Evolutionary conservation across 345 rosid genomes (phyloP), one percentile per base, ranked within the genome.

Genomic region (Aegle marmelos): DNA sequence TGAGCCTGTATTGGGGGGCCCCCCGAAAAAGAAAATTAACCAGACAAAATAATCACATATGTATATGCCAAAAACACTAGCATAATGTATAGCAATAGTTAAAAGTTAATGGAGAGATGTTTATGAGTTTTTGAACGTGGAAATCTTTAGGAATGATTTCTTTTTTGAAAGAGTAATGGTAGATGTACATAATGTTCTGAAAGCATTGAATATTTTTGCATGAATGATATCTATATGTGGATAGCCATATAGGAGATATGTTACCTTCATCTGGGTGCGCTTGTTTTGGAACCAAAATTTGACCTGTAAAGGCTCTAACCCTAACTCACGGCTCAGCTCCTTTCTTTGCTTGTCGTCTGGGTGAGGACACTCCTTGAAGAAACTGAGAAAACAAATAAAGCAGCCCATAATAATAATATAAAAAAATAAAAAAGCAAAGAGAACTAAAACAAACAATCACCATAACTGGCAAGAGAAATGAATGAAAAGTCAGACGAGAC

Each of bases 201-300:
- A n/a, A 13, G 72, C 31, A 28, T 11, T 22, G 30, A 37, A 68
- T 37, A 37, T 53, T 28, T 16, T 22, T 2, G 5, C 36, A 9
- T n/a, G 36, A 11, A 34, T 34, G 37, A 2, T 33, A 14, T 45
- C 3, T 45, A 45, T 45, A 45, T 1, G 50, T 3, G 50, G 14
- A 45, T 45, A 45, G 50, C 50, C 50, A 45, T 45, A 0, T 45
- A 58, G 34, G 17, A 68, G 45, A 17, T 68, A 27, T 3, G 22
- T 60, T 82, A 93, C 99, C 99, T 95, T 95, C 93, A 92, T 90
- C 83, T 93, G 99, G 27, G 99, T 95, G 25, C 98, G 99, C 83
- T 93, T 93, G 87, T 93, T 95, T 87, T 95, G 99, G 84, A 95
- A 95, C 99, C 99, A 95, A 82, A 95, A 95, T 76, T 95, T 95